A percentile compares a stretch with the other conserved stretches of the same genome.
Evolutionary conservation across 345 rosid genomes (phyloP).

Genomic region (Syzygium jambos): DNA sequence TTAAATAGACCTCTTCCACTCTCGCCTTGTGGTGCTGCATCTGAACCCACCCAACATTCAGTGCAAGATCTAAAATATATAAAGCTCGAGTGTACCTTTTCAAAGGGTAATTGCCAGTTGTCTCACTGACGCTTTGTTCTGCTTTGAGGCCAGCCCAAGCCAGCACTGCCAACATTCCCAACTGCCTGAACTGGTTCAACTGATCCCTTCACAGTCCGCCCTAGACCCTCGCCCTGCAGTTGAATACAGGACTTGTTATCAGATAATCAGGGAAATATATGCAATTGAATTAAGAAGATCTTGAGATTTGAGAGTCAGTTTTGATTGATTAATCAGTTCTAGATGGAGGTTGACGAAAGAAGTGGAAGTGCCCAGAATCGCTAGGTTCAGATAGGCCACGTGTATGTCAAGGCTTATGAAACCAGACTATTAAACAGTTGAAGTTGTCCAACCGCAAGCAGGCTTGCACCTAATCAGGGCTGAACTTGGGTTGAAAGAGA

Average conservation of each 20-base stretch:
- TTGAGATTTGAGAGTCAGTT: background rate
- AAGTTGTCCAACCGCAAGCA: background rate
- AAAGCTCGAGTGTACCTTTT: background rate
- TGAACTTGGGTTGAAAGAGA: background rate
- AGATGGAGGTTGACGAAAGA: background rate
- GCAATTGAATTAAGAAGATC: background rate
- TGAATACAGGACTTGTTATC: background rate
- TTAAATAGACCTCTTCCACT: background rate
- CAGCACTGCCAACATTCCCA: conserved; percentile 71
- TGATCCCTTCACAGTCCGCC: conserved; percentile 53
- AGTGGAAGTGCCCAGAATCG: background rate
- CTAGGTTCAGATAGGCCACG: background rate
- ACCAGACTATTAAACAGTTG: background rate
- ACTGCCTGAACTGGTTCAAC: conserved; percentile 54
- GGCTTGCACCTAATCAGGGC: background rate
- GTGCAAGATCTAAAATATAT: background rate
- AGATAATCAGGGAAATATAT: background rate
- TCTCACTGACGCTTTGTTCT: conserved; percentile 16
- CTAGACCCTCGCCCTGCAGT: conserved; percentile 69
- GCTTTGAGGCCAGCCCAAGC: conserved; percentile 59
- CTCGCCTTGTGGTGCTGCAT: background rate
- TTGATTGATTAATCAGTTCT: background rate
- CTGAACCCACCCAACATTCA: background rate
- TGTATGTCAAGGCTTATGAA: background rate
- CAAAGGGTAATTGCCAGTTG: background rate